Evolutionary conservation across 495 filamentous ascomycete genomes (phyloP).

Genomic region (Penicillium coprophilum): DNA sequence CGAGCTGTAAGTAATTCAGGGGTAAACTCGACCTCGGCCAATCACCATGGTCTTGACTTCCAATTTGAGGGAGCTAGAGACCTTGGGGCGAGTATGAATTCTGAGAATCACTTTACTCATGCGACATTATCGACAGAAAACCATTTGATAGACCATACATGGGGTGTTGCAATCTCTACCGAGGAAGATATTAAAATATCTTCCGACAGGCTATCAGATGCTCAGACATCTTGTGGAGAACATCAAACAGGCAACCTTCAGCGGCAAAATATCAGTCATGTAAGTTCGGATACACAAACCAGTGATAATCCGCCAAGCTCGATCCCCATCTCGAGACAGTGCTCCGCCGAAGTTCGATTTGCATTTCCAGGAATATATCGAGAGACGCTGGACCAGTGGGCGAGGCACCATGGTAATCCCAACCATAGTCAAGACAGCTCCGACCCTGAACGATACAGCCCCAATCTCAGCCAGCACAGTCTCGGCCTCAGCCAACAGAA

Average conservation of each 20-base stretch:
- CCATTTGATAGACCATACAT: neutral
- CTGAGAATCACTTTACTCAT: neutral
- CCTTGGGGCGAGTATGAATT: neutral
- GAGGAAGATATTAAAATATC: neutral
- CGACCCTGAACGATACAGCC: neutral
- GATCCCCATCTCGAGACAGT: constrained; percentile 4
- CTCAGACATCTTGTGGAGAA: neutral
- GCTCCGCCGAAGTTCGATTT: constrained; percentile 19
- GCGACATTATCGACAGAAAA: neutral
- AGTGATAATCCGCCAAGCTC: neutral
- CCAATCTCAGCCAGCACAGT: neutral
- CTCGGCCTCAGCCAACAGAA: neutral
- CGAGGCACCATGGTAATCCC: neutral
- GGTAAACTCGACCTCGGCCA: neutral
- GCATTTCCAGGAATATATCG: constrained; percentile 28
- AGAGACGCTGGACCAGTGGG: constrained; percentile 24
- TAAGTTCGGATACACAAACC: neutral
- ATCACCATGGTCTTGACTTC: neutral
- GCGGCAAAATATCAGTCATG: neutral
- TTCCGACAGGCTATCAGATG: neutral
- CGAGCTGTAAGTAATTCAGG: neutral
- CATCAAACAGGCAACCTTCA: neutral
- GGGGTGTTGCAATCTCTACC: neutral
- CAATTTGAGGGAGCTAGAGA: neutral
- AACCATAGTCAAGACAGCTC: neutral